Evolutionary conservation across 352 stramenopile species (phyloP).

Genomic region (Peronospora belbahrii): DNA sequence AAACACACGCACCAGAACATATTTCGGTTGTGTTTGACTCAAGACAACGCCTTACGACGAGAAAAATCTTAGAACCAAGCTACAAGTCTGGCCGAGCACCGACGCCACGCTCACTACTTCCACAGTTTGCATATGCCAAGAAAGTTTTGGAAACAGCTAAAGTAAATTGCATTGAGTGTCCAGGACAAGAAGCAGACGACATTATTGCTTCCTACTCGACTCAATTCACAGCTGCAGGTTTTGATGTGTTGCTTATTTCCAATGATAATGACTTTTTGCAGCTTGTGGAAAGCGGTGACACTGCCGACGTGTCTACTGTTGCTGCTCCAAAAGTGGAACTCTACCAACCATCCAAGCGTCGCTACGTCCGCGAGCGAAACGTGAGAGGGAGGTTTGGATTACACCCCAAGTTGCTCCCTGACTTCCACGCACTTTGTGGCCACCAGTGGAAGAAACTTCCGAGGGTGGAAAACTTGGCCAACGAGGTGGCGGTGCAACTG

Average conservation of each 20-base stretch:
- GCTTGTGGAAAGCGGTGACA: constrained; percentile 29
- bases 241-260: constrained; percentile 56
- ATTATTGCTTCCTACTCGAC: constrained; percentile 57
- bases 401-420: constrained; percentile 41
- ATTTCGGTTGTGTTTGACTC: constrained; percentile 63
- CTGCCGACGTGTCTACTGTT: not conserved
- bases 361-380: constrained; percentile 57
- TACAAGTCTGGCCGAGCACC: constrained; percentile 43
- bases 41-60: constrained; percentile 30
- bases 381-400: constrained; percentile 52
- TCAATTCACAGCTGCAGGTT: constrained; percentile 27
- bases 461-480: constrained; percentile 44
- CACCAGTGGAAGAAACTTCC: constrained; percentile 62
- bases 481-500: constrained; percentile 51
- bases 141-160: constrained; percentile 17
- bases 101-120: constrained; percentile 28
- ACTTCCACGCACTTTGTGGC: constrained; percentile 60
- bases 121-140: constrained; percentile 40
- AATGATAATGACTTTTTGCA: constrained; percentile 73
- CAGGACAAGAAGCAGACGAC: constrained; percentile 56
- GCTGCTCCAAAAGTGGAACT: constrained; percentile 36
- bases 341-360: constrained; percentile 66
- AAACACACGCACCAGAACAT: constrained; percentile 37
- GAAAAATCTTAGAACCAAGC: constrained; percentile 38
- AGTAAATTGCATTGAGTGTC: constrained; percentile 44